Evolutionary conservation across 805 yeast species (phyloP), one percentile per base, ranked within the genome.

Genomic region (Saccharomycopsis sp.): DNA sequence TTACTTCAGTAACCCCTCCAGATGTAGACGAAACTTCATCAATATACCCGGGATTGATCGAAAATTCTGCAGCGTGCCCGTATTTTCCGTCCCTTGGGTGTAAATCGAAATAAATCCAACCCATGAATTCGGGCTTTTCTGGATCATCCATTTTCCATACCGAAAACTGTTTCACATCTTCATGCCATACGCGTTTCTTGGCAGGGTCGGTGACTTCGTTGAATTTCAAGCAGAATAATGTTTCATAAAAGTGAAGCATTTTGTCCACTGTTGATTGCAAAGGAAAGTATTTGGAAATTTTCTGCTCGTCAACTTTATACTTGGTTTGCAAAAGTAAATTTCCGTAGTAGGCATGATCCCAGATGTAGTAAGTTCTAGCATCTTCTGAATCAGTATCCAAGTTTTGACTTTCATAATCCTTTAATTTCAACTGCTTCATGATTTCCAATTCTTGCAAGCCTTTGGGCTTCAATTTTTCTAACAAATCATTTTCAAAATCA

Each of bases 81-180:
- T 87, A 89, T 70, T 89, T 89, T 64, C 92, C 92, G 57, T 84
- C 86, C 67, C 96, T 80, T 63, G 96, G 95, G 69, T 87, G 91
- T 66, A 89, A 73, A 69, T 89, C 96, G 62, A 89, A 82, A 70
- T 83, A 86, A 51, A 89, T 71, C 81, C 88, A 85, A 34, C 96
- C 96, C 59, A 82, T 79, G 71, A 89, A 89, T 60, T 75, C 79
- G 15, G 84, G 83, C 1, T 64, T 62, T 34, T 50, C 55, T 29
- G 68, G 67, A 48, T 76, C 69, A 63, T 84, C 89, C 65, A 79
- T 72, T 61, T 79, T 78, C 85, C 87, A 87, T 55, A 87, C 90
- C 1, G 87, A 82, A 66, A 82, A 82, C 66, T 83, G 86, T 61
- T 81, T 82, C 16, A 87, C 94, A 67, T 89, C 96, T 57, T 77